Conservation (phyloP, 2,329 filamentous ascomycete genomes). For the Trichoderma koningiopsis region DNA sequence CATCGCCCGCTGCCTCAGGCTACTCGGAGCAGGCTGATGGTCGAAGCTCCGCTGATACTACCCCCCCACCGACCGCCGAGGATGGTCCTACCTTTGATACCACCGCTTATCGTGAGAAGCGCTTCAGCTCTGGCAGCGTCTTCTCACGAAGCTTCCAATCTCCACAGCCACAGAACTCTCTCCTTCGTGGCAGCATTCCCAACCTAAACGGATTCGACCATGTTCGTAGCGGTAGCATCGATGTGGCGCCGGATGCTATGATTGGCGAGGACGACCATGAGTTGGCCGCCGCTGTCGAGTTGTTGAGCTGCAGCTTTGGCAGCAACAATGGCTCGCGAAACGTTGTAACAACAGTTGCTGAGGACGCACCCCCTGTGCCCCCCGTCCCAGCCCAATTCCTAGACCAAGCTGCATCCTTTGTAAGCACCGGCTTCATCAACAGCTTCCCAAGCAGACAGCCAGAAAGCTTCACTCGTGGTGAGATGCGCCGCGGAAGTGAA, state of each 20-base stretch:
- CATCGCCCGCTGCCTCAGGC: slow-evolving; percentile 77
- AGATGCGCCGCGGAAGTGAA: slow-evolving; percentile 50
- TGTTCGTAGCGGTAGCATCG: slow-evolving; percentile 73
- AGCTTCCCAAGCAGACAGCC: slow-evolving; percentile 63
- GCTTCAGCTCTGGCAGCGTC: slow-evolving; percentile 58
- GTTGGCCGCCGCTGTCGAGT: slow-evolving; percentile 84
- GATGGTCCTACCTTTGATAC: slow-evolving; percentile 63
- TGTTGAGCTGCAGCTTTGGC: slow-evolving; percentile 88
- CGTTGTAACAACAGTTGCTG: slow-evolving; percentile 61
- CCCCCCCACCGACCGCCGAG: slow-evolving; percentile 73
- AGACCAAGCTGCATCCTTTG: slow-evolving; percentile 58
- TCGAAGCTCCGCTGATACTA: slow-evolving; percentile 87
- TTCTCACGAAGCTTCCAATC: slow-evolving; percentile 85
- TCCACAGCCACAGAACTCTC: slow-evolving; percentile 64
- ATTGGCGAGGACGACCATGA: slow-evolving; percentile 83
- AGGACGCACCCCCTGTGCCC: slow-evolving; percentile 83
- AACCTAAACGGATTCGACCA: slow-evolving; percentile 55
- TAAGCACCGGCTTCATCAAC: slow-evolving; percentile 64
- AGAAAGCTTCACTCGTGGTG: slow-evolving; percentile 66
- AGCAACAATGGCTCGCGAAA: slow-evolving; percentile 69
- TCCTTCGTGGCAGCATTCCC: slow-evolving; percentile 51
- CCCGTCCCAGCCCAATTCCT: slow-evolving; percentile 81
- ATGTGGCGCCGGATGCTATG: slow-evolving; percentile 73
- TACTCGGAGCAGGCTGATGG: slow-evolving; percentile 77
- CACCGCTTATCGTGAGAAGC: slow-evolving; percentile 57